Evolutionary conservation across 2,329 filamentous ascomycete species (phyloP).

Genomic region (Venturia oleaginea): DNA sequence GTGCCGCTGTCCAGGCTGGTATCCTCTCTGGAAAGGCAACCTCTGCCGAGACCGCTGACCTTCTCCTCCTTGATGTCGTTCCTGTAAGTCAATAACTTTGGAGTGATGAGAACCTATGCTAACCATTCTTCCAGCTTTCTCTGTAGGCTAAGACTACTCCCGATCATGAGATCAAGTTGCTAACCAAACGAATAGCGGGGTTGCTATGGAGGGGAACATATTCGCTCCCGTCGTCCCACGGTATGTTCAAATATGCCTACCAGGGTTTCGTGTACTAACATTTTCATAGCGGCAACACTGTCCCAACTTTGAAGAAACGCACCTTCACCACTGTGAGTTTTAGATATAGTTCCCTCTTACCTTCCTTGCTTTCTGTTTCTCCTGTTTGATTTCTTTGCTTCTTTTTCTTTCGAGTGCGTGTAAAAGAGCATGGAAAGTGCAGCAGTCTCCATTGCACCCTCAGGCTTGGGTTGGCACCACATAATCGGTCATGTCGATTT

Average conservation of each 20-base stretch:
- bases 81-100: conserved; percentile 47
- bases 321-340: conserved; percentile 14
- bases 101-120: not conserved
- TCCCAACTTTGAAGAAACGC: conserved; percentile 55
- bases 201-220: conserved; percentile 99
- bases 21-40: conserved; percentile 98
- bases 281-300: conserved; percentile 41
- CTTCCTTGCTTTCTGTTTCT: not conserved
- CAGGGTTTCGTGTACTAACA: conserved; percentile 22
- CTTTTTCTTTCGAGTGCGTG: too few relatives aligned
- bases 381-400: too few relatives aligned
- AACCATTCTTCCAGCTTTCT: not conserved
- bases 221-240: conserved; percentile 83
- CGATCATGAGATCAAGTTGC: not conserved
- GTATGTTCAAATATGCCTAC: not conserved
- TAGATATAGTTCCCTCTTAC: conserved; percentile 13
- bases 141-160: not conserved
- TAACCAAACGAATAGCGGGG: conserved; percentile 26
- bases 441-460: too few relatives aligned
- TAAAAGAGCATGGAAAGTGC: too few relatives aligned
- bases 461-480: too few relatives aligned
- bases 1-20: conserved; percentile 96
- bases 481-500: not conserved
- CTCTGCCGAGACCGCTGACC: conserved; percentile 85
- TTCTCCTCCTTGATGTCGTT: conserved; percentile 91